A percentile compares a stretch with the other conserved stretches of the same genome.
Evolutionary conservation across 2,329 filamentous ascomycete species (phyloP).

Genomic region (Fusarium tjaetaba): DNA sequence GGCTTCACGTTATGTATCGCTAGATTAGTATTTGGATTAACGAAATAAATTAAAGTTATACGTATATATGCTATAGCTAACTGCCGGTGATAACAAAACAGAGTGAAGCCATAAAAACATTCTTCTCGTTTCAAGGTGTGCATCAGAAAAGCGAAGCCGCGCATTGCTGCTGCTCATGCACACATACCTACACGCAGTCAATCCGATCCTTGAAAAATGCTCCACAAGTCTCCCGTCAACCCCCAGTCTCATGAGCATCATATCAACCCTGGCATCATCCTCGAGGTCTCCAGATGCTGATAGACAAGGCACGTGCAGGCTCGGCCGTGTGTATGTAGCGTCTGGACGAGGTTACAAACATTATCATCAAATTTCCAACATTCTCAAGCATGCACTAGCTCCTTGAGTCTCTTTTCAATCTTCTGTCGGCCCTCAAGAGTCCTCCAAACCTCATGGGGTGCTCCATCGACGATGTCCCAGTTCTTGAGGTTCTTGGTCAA

Average conservation of each 20-base stretch:
- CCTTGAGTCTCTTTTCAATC: slow-evolving; percentile 81
- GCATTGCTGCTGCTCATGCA: slow-evolving; percentile 24
- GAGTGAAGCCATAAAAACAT: background rate
- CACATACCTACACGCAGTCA: background rate
- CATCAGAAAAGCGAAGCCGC: slow-evolving; percentile 17
- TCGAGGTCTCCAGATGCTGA: background rate
- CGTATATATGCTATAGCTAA: background rate
- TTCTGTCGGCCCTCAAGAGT: slow-evolving; percentile 75
- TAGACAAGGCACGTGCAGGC: slow-evolving; percentile 15
- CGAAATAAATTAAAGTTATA: background rate
- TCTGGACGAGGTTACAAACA: background rate
- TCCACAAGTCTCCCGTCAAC: slow-evolving; percentile 27
- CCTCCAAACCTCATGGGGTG: slow-evolving; percentile 88
- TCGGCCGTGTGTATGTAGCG: background rate
- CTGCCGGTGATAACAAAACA: background rate
- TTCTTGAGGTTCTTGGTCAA: slow-evolving; percentile 80
- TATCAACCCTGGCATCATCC: slow-evolving; percentile 4
- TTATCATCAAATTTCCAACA: background rate
- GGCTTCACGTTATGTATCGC: background rate
- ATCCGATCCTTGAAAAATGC: background rate
- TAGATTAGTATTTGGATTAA: background rate
- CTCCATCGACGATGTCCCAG: slow-evolving; percentile 89
- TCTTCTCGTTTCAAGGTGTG: slow-evolving; percentile 13
- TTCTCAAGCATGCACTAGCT: slow-evolving; percentile 64
- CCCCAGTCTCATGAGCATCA: slow-evolving; percentile 27